These are phyloP conservation scores for Gyromitra esculenta DNA, from an alignment of 2,329 filamentous ascomycete genomes.

Conservation along the genomic window DNA sequence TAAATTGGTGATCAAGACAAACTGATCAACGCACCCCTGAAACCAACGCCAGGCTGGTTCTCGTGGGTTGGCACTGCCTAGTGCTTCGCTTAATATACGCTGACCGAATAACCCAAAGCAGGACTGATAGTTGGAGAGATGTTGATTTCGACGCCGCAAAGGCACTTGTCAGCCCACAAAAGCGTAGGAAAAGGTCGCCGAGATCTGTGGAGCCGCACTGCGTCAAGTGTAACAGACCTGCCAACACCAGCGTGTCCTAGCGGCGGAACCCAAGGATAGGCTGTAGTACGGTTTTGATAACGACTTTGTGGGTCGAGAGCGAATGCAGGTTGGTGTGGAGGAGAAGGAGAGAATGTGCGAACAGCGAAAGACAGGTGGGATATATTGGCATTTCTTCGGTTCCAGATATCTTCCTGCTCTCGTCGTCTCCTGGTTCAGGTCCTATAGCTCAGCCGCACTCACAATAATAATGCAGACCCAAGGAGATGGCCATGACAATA, in stretches of 20 bases:
- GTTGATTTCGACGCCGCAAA: constrained; percentile 18
- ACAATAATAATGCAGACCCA: neutral
- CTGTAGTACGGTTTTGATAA: constrained; percentile 24
- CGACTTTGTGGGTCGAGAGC: neutral
- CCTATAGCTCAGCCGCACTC: constrained; percentile 36
- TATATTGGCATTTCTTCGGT: constrained; percentile 3
- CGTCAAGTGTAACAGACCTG: constrained; percentile 26
- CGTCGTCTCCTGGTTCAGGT: constrained; percentile 17
- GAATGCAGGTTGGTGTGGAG: neutral
- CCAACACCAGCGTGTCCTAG: constrained; percentile 21
- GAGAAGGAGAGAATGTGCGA: constrained; percentile 3
- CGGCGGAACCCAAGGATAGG: neutral
- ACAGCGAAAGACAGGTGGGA: constrained; percentile 1
- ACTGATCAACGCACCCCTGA: constrained; percentile 12
- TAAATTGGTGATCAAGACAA: neutral
- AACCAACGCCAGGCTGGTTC: constrained; percentile 17
- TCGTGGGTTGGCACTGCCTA: neutral
- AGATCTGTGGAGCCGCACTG: constrained; percentile 38
- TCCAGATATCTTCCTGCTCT: constrained; percentile 6
- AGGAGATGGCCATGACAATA: constrained; percentile 22
- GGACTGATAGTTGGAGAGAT: neutral
- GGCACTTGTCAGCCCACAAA: constrained; percentile 17
- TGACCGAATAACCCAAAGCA: neutral
- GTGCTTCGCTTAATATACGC: neutral
- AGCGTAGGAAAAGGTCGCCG: neutral